Base-by-base conservation (phyloP, 768 basidiomycete genomes). In the Terana coerulea region DNA sequence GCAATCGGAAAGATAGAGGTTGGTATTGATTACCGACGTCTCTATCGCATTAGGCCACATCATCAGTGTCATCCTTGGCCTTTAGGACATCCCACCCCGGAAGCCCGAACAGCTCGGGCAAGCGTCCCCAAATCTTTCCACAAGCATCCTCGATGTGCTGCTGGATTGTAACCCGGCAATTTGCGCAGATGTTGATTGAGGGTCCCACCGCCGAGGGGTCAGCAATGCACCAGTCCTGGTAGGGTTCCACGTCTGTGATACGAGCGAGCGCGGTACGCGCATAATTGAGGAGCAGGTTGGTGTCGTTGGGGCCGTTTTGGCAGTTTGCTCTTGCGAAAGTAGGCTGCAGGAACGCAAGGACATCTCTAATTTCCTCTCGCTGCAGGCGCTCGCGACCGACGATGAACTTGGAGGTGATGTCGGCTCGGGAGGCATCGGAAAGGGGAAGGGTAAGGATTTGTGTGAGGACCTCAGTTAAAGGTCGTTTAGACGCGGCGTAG, bases 401-500 rank as follows among this genome's bases (percentile, higher is more conserved):
- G 11, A 49, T 2, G 22, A 49, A 49, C 26, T 30, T 9, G 19
- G 35, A 15, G 4, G 5, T 4, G 21, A 29, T n/a, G 1, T 49
- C 35, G n/a, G 25, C 24, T 19, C 14, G 9, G 36, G 22, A 15
- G 8, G 37, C 15, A n/a, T 25, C 36, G 36, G 26, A 22, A 8
- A 39, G 47, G 10, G 17, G 34, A 14, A 49, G 36, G 22, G 35
- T 22, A 12, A 17, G 36, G 10, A 49, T 25, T 12, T 39, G 21
- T 12, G 19, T 25, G 21, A 49, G 48, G n/a, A 30, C 19, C n/a
- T 49, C 48, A 8, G 48, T 14, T 11, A 49, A 37, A 5, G 48
- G 48, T 10, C 21, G 35, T 28, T 2, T 26, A 25, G 48, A 19
- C 1, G 36, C 48, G 35, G 48, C 51, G 44, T 61, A 61, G 47